phyloP scores from a whole-genome alignment of 228 moss, liverwort and hornwort species.

The Sphagnum magellanicum region DNA sequence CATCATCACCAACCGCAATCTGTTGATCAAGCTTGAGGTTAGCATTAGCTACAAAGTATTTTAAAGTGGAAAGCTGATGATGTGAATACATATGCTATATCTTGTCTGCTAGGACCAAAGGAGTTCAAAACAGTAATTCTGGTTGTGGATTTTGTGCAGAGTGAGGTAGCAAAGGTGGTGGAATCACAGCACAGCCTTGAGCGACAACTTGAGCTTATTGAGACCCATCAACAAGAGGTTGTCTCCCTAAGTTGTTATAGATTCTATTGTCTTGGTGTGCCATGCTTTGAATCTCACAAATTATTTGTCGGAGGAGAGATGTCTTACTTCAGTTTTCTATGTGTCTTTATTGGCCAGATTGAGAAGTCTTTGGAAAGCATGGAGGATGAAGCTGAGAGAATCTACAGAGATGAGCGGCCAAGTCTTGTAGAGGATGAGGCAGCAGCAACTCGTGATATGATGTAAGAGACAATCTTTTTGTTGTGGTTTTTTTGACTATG shows the following conservation, averaged over 20 bases:
- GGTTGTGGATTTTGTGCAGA: conserved; percentile 32
- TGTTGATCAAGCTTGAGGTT: conserved; percentile 92
- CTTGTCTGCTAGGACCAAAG: not conserved
- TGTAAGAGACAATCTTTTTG: conserved; percentile 24
- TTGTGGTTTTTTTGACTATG: no score
- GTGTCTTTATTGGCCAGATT: conserved; percentile 31
- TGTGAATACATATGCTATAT: no score
- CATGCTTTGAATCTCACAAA: no score
- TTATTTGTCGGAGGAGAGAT: no score
- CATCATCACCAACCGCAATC: conserved; percentile 86
- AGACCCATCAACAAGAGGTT: conserved; percentile 97
- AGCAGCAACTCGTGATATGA: conserved; percentile 87
- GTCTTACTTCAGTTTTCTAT: not conserved
- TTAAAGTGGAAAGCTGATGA: not conserved
- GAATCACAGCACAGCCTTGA: conserved; percentile 95
- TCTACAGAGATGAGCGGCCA: conserved; percentile 72
- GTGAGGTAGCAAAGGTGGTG: conserved; percentile 90
- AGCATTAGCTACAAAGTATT: not conserved
- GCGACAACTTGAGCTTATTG: conserved; percentile 90
- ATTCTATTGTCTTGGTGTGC: not conserved
- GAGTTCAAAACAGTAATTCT: not conserved
- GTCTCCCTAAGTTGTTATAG: not conserved
- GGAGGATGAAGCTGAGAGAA: conserved; percentile 85
- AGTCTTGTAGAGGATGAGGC: conserved; percentile 83
- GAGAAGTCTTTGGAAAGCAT: conserved; percentile 82